Base-by-base conservation (phyloP, 441 rosid genomes). In the Syzygium malaccense region DNA sequence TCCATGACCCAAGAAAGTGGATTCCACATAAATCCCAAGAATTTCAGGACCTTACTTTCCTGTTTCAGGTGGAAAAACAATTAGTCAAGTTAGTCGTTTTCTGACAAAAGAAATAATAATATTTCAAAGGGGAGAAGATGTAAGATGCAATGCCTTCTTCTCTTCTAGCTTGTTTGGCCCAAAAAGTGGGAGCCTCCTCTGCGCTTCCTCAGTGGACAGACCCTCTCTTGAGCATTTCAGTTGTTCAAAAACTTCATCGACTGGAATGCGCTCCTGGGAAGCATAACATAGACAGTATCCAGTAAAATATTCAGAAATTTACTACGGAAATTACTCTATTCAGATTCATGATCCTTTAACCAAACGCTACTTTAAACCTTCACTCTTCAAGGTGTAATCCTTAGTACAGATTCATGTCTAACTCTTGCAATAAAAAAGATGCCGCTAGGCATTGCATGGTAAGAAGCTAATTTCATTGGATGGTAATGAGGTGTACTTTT, bases 1-100 rank as follows among this genome's bases (percentile, higher is more conserved):
- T 94, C 96, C 96, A 93, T 93, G 86, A 94, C 95, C 95, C 95
- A 94, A 19, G 96, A 94, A 83, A 93, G 95, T 45, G 96, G 96
- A 89, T 94, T 94, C 96, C 96, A 94, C 96, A 94, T 94, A 91
- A 94, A 94, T 25, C 96, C 96, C 89, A 94, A 91, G 86, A 92
- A 92, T 51, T 89, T 92, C 49, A 91, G 90, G 58, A 92, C 0
- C 68, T 92, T 92, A 64, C 87, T 91, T 85, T 92, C 93, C 91
- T 91, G 91, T 89, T 87, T 78, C 60, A 78, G 14, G 56, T 18
- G 64, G 60, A 85, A 54, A 85, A 86, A 45, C 37, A 83, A 86
- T 88, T 84, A 17, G 45, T 53, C 48, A 17, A 17, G 51, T 48
- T 53, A 88, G 4, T 68, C n/a, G 49, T 53, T 28, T 54, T 32